These are phyloP conservation scores for Botryotinia calthae DNA, from an alignment of 2,329 filamentous ascomycete genomes.

Conservation along the genomic window DNA sequence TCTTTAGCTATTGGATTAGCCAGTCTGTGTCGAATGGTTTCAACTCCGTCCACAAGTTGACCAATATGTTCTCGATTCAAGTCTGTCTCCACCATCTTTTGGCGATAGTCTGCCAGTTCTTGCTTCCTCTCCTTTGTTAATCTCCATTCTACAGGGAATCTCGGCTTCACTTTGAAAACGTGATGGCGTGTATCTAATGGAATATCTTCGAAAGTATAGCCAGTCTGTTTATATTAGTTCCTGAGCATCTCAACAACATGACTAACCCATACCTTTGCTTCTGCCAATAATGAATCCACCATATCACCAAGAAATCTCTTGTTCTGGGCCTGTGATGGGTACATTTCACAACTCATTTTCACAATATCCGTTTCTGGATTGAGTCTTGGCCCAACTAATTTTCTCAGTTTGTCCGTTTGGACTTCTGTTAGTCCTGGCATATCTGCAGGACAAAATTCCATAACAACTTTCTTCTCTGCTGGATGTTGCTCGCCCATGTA, in stretches of 20 bases:
- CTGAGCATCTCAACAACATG: background rate
- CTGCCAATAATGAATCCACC: slow-evolving; percentile 67
- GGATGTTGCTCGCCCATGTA: slow-evolving; percentile 95
- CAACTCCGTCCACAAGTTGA: slow-evolving; percentile 56
- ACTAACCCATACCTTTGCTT: slow-evolving; percentile 60
- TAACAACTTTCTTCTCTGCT: slow-evolving; percentile 87
- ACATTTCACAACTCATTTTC: slow-evolving; percentile 89
- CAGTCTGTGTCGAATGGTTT: slow-evolving; percentile 47
- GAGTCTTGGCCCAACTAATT: slow-evolving; percentile 81
- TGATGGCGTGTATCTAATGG: slow-evolving; percentile 88
- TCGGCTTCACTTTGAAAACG: slow-evolving; percentile 61
- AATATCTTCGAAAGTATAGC: slow-evolving; percentile 82
- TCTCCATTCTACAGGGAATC: slow-evolving; percentile 81
- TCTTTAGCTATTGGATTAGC: slow-evolving; percentile 26
- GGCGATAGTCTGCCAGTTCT: slow-evolving; percentile 62
- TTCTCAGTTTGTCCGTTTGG: slow-evolving; percentile 79
- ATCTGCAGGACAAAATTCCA: slow-evolving; percentile 79
- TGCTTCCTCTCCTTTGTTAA: slow-evolving; percentile 67
- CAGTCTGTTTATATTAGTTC: slow-evolving; percentile 51
- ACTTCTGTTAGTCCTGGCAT: slow-evolving; percentile 62
- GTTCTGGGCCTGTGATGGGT: slow-evolving; percentile 88
- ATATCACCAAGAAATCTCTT: slow-evolving; percentile 88
- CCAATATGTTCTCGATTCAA: slow-evolving; percentile 52
- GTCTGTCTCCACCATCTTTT: slow-evolving; percentile 53
- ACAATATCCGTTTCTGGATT: slow-evolving; percentile 79